These are phyloP conservation scores for Pyrenochaeta sp. DNA, from an alignment of 2,329 filamentous ascomycete species.

Conservation along the genomic window DNA sequence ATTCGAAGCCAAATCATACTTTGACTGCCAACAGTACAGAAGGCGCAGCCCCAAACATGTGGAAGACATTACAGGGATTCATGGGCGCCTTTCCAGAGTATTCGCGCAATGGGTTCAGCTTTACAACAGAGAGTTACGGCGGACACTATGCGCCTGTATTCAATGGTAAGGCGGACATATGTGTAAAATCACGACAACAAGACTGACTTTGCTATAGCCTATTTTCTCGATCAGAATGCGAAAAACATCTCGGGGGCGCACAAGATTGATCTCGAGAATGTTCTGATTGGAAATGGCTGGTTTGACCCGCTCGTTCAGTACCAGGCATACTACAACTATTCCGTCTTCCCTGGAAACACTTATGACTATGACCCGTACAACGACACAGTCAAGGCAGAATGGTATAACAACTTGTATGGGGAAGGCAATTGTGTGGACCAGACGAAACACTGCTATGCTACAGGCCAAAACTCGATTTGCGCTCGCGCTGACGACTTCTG, in stretches of 20 bases:
- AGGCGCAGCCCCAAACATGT: constrained; percentile 66
- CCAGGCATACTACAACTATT: constrained; percentile 66
- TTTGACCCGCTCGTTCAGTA: constrained; percentile 66
- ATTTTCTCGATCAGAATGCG: constrained; percentile 59
- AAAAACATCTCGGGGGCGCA: constrained; percentile 55
- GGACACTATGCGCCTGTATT: constrained; percentile 68
- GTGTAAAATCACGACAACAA: constrained; percentile 46
- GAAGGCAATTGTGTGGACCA: constrained; percentile 68
- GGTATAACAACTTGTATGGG: constrained; percentile 69
- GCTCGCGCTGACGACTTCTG: constrained; percentile 65
- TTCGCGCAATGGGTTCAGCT: constrained; percentile 60
- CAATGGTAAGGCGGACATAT: constrained; percentile 50
- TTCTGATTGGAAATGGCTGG: constrained; percentile 68
- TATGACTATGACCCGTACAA: constrained; percentile 65
- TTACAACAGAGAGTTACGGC: constrained; percentile 66
- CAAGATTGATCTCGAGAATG: constrained; percentile 59
- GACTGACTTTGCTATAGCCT: constrained; percentile 34
- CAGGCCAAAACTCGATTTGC: constrained; percentile 62
- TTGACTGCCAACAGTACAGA: constrained; percentile 63
- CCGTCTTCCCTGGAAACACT: constrained; percentile 64
- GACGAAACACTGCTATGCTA: constrained; percentile 63
- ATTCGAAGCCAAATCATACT: constrained; percentile 60
- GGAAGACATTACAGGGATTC: constrained; percentile 69
- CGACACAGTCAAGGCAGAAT: constrained; percentile 56
- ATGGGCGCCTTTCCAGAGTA: constrained; percentile 66